Conservation (phyloP, 1,139 yeast genomes). For the Wickerhamomyces sp. region DNA sequence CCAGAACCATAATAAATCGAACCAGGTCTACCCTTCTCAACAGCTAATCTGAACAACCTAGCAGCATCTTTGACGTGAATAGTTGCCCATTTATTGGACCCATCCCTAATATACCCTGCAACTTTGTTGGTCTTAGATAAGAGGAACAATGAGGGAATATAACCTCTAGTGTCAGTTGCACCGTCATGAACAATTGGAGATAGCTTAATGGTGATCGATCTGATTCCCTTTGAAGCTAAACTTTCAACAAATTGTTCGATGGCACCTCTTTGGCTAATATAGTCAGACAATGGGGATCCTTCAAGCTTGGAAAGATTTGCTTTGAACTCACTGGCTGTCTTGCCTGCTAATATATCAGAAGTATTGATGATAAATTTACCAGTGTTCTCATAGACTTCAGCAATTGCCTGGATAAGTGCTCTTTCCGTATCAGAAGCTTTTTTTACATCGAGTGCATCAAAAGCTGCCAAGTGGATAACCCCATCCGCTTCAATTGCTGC, state of each 20-base stretch:
- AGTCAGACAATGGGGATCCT: not conserved
- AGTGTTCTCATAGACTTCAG: not conserved
- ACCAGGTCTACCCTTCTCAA: not conserved
- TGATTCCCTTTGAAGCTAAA: not conserved
- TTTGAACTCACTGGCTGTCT: not conserved
- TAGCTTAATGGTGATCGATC: not conserved
- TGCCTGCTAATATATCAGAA: not conserved
- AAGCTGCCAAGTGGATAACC: not conserved
- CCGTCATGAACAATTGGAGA: not conserved
- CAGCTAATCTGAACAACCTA: not conserved
- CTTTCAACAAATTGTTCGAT: not conserved
- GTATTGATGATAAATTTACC: not conserved
- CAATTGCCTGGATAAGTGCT: not conserved
- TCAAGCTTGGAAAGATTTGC: not conserved
- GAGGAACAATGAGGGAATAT: not conserved
- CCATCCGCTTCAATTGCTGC: not conserved
- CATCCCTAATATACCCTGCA: not conserved
- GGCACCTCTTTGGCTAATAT: not conserved
- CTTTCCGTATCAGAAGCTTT: not conserved
- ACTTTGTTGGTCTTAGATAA: not conserved
- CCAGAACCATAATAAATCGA: not conserved
- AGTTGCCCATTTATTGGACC: not conserved
- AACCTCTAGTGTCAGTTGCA: not conserved
- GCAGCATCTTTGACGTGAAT: not conserved
- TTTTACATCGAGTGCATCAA: not conserved